A percentile compares a stretch with the other conserved stretches of the same genome.
Evolutionary conservation across 352 stramenopile species (phyloP).

Genomic region (Pythium vanterpoolii): DNA sequence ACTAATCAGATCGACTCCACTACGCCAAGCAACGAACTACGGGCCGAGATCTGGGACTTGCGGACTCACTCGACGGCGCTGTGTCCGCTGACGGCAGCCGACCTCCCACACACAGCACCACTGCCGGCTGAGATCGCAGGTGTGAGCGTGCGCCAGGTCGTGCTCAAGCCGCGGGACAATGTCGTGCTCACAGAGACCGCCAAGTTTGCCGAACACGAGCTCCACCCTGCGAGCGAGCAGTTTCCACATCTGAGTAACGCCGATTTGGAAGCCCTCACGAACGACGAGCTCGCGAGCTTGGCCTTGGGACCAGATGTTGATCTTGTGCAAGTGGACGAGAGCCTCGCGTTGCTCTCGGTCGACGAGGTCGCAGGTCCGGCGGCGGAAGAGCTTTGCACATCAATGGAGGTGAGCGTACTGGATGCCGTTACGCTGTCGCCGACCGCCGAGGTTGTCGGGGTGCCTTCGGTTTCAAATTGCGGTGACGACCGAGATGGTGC

Average conservation of each 20-base stretch:
- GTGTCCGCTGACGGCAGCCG: slow-evolving; percentile 25
- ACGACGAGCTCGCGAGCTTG: slow-evolving; percentile 20
- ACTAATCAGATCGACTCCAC: slow-evolving; percentile 19
- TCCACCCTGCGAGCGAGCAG: slow-evolving; percentile 14
- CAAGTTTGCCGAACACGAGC: background rate
- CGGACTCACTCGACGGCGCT: slow-evolving; percentile 9
- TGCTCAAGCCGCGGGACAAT: slow-evolving; percentile 13
- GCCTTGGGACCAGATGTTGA: slow-evolving; percentile 17
- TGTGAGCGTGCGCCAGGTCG: slow-evolving; percentile 9
- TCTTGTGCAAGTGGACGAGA: slow-evolving; percentile 20
- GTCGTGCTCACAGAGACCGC: slow-evolving; percentile 8
- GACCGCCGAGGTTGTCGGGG: background rate
- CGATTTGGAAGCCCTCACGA: slow-evolving; percentile 25
- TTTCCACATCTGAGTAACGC: slow-evolving; percentile 24
- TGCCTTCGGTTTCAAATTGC: background rate
- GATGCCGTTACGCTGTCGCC: background rate
- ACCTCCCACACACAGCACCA: slow-evolving; percentile 16
- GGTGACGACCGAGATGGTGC: background rate
- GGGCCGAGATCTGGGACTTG: slow-evolving; percentile 27
- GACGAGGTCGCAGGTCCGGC: background rate
- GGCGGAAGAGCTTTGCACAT: background rate
- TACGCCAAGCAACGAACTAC: background rate
- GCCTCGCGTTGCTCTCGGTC: slow-evolving; percentile 3
- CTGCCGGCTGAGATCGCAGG: background rate
- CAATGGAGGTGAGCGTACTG: background rate